phyloP scores from a whole-genome alignment of 352 stramenopile species.

The Thalassiosira oceanica region DNA sequence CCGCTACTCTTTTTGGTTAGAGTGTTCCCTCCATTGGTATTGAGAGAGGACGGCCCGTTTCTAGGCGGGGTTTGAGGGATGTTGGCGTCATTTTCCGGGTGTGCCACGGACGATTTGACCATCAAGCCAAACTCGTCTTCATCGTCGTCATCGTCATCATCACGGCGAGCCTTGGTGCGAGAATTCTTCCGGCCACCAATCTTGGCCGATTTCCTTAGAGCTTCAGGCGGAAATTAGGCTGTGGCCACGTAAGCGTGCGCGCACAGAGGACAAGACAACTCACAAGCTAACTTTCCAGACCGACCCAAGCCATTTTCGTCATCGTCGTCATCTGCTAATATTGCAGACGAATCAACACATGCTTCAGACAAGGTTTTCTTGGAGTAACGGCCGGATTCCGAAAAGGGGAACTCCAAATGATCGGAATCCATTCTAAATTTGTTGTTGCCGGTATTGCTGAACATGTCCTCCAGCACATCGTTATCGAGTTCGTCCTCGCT shows the following conservation, averaged over 20 bases:
- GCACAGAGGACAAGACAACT: background rate
- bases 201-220: conserved; percentile 8
- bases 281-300: conserved; percentile 8
- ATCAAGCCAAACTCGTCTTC: conserved; percentile 24
- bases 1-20: background rate
- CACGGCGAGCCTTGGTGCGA: background rate
- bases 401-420: no score
- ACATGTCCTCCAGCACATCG: no score
- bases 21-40: background rate
- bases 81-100: background rate
- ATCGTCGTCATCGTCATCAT: conserved; percentile 29
- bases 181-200: background rate
- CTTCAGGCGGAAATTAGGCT: background rate
- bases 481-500: no score
- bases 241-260: background rate
- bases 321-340: conserved; percentile 21
- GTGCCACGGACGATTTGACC: background rate
- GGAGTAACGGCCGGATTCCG: no score
- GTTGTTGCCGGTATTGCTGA: no score
- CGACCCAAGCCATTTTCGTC: background rate
- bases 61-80: background rate
- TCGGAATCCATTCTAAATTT: no score
- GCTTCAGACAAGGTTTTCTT: conserved; percentile 31
- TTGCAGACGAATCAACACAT: conserved; percentile 18
- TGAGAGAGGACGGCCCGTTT: background rate